Percentiles rank a stretch among this genome's conserved stretches.
Evolutionary conservation across 768 basidiomycete species (phyloP).

Genomic region (Kwoniella sp.): DNA sequence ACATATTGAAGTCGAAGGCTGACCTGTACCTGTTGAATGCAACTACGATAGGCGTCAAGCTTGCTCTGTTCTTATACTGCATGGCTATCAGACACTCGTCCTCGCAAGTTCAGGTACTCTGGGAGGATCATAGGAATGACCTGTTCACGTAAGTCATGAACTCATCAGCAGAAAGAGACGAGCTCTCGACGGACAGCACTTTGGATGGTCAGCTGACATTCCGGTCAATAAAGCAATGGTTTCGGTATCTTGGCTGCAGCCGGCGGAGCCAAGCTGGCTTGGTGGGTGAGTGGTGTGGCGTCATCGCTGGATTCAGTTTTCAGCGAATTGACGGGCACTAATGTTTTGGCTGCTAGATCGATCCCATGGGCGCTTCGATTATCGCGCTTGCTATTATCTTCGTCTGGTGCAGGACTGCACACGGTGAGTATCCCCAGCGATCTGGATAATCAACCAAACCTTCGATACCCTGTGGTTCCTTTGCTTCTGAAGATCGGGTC

Average conservation of each 20-base stretch:
- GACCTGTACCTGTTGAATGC: background rate
- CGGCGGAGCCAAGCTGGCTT: constrained; percentile 57
- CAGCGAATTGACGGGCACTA: background rate
- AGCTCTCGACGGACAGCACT: no score
- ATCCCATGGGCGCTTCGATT: constrained; percentile 54
- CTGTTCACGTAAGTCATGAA: constrained; percentile 77
- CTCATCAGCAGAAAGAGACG: background rate
- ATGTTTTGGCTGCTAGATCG: constrained; percentile 30
- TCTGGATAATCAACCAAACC: no score
- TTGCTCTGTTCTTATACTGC: constrained; percentile 84
- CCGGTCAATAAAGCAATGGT: constrained; percentile 32
- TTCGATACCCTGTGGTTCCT: no score
- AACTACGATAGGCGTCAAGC: constrained; percentile 62
- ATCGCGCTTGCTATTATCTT: constrained; percentile 64
- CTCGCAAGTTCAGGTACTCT: constrained; percentile 90
- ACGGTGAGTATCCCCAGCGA: constrained; percentile 57
- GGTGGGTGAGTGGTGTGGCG: constrained; percentile 64
- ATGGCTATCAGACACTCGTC: constrained; percentile 73
- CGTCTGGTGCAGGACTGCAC: constrained; percentile 75
- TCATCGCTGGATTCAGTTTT: no score
- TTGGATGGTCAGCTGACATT: no score
- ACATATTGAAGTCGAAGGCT: constrained; percentile 46
- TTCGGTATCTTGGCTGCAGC: constrained; percentile 58
- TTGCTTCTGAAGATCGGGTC: no score
- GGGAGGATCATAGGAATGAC: constrained; percentile 96